Conservation (phyloP, 2,329 filamentous ascomycete genomes). For the Fusarium irregulare region DNA sequence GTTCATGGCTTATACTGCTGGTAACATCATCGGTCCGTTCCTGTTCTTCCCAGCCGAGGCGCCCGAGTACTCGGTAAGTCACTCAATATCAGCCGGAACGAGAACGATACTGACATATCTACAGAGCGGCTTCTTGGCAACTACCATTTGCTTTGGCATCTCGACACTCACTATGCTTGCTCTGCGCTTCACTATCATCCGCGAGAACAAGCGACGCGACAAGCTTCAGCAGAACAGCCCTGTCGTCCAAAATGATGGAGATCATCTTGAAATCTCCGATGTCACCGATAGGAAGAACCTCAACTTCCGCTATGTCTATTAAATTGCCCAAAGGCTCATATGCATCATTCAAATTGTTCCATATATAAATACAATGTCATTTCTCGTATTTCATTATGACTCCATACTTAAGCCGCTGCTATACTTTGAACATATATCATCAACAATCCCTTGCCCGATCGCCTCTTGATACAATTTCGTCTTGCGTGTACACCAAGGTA, state of each 20-base stretch:
- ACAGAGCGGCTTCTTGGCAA: conserved; percentile 41
- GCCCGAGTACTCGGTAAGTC: conserved; percentile 30
- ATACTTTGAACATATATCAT: conserved; percentile 25
- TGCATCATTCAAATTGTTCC: no score
- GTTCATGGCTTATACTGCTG: conserved; percentile 39
- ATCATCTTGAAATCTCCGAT: conserved; percentile 34
- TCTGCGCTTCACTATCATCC: conserved; percentile 24
- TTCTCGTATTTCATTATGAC: neutral
- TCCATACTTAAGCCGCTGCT: neutral
- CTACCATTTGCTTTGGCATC: conserved; percentile 35
- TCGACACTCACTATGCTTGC: conserved; percentile 29
- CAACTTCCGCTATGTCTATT: conserved; percentile 41
- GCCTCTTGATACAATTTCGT: conserved; percentile 24
- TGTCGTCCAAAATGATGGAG: neutral
- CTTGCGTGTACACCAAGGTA: conserved; percentile 47
- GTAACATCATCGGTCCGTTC: conserved; percentile 41
- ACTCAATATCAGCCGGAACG: no score
- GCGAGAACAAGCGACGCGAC: conserved; percentile 35
- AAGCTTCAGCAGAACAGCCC: conserved; percentile 5
- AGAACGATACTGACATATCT: no score
- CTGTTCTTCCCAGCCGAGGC: conserved; percentile 37
- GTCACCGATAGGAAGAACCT: conserved; percentile 34
- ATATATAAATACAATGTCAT: neutral
- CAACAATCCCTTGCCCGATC: conserved; percentile 25
- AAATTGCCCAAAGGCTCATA: neutral